Evolutionary conservation across 805 yeast genomes (phyloP), one percentile per base, ranked within the genome.

Genomic region (Zygosaccharomyces gambellarensis): DNA sequence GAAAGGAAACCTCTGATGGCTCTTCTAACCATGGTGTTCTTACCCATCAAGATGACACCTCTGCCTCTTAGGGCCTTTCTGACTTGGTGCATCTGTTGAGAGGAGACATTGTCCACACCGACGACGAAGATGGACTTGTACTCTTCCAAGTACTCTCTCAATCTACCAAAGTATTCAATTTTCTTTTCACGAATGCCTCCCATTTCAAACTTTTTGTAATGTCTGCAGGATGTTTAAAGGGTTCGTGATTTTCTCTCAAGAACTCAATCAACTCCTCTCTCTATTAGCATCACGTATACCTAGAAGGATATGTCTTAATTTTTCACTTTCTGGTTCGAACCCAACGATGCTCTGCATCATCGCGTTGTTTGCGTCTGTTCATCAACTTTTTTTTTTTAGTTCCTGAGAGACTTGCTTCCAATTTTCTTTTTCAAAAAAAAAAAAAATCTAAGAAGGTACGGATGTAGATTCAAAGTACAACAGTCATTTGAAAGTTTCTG

Each of bases 1-100:
- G 84, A 47, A 65, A 90, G 72, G 85, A 89, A 88, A 69, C 90
- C 94, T 81, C 99, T 90, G 82, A 94, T 80, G 73, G 99, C 99
- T 81, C 98, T 90, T 82, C 99, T 89, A 64, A 94, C 96, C 98
- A 94, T 92, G 83, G 99, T 94, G 97, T 94, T 94, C 87, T 94
- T 94, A 82, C 99, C 99, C 99, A 94, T 94, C 71, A 94, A 80
- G 64, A 94, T 90, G 65, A 87, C 94, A 71, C 94, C 99, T 55
- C 83, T 86, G 64, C 89, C 87, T 81, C 99, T 90, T 71, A 94
- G 85, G 62, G 89, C 77, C 83, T 87, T 90, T 87, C 99, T 90
- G 81, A 90, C 83, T 83, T 94, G 96, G 81, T 94, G 99, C 97
- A 94, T 90, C 81, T 94, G 99, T 83, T 94, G 99, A 67, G 99